phyloP scores from a whole-genome alignment of 305 asterid genomes.

The Solanum hybrid region DNA sequence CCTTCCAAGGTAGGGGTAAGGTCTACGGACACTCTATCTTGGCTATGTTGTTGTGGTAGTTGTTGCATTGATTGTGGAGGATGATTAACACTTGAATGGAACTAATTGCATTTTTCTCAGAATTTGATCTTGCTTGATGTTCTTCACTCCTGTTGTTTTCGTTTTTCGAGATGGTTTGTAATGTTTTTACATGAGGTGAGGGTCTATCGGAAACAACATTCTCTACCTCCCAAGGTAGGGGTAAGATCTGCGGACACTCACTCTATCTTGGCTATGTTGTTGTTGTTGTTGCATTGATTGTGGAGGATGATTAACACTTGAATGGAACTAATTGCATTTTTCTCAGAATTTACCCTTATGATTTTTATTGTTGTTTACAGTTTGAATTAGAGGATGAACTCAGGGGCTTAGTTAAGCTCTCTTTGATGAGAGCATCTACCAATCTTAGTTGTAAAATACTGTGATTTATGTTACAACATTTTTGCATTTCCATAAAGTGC shows the following conservation, averaged over 20 bases:
- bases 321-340: background rate
- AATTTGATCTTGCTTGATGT: background rate
- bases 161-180: background rate
- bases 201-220: background rate
- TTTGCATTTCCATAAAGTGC: background rate
- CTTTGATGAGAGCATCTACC: background rate
- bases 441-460: background rate
- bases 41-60: background rate
- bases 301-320: background rate
- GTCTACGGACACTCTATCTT: background rate
- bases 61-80: background rate
- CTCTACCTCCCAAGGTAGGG: background rate
- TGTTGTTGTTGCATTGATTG: background rate
- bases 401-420: background rate
- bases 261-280: background rate
- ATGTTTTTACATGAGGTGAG: background rate
- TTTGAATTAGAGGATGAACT: background rate
- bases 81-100: background rate
- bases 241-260: background rate
- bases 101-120: background rate
- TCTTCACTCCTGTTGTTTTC: background rate
- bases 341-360: background rate
- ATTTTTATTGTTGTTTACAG: background rate
- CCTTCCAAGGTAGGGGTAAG: background rate
- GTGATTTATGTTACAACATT: background rate